These are phyloP conservation scores for Ziziphus jujuba DNA, from an alignment of 306 rosid species.

Conservation along the genomic window DNA sequence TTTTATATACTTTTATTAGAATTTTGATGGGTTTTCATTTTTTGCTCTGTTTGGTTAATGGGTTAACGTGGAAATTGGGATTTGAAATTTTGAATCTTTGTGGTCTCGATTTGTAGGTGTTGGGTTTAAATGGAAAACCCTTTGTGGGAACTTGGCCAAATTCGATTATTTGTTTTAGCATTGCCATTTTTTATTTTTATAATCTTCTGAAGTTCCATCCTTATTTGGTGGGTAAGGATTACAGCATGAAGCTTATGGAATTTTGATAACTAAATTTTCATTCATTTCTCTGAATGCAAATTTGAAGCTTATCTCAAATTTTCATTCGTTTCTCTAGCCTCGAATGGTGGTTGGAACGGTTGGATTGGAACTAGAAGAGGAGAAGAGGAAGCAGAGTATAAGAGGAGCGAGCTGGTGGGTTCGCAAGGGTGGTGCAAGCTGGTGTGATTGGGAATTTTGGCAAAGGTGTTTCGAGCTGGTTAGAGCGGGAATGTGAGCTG, in stretches of 20 bases:
- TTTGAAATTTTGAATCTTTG: constrained; percentile 6
- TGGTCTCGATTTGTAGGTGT: constrained; percentile 14
- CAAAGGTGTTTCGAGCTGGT: too few species aligned
- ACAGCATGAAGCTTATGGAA: neutral
- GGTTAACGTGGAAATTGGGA: constrained; percentile 14
- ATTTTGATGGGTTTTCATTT: constrained; percentile 24
- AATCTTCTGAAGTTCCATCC: neutral
- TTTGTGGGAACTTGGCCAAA: constrained; percentile 6
- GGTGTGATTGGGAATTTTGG: too few species aligned
- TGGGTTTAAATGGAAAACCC: constrained; percentile 13
- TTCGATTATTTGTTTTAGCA: constrained; percentile 11
- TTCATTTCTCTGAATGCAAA: neutral
- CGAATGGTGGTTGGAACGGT: too few species aligned
- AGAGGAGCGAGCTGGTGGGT: too few species aligned
- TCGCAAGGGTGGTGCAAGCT: too few species aligned
- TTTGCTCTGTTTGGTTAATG: constrained; percentile 9
- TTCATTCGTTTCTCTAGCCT: too few species aligned
- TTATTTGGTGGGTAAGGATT: neutral
- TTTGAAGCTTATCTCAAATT: too few species aligned
- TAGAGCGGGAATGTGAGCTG: too few species aligned
- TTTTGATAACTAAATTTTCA: constrained; percentile 2
- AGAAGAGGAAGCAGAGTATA: too few species aligned
- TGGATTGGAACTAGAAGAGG: too few species aligned
- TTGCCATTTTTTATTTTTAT: neutral
- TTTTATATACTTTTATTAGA: constrained; percentile 3